Evolutionary conservation across 805 yeast species (phyloP).

Genomic region (Sugiyamaella chiloensis): DNA sequence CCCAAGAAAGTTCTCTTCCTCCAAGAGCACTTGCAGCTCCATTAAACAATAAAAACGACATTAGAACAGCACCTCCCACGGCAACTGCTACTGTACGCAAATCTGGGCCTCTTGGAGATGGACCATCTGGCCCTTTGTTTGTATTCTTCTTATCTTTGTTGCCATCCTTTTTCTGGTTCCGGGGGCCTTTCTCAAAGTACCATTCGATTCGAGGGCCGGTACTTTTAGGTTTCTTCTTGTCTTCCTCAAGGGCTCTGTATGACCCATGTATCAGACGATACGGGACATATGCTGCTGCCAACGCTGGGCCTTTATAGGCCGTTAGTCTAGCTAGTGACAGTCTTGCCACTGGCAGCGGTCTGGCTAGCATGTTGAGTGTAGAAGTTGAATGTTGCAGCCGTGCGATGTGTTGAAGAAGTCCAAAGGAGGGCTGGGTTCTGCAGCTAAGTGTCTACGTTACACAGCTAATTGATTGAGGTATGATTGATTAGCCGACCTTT

Average conservation of each 20-base stretch:
- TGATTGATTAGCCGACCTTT: too few species aligned
- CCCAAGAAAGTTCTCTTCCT: conserved; percentile 70
- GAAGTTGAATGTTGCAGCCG: too few species aligned
- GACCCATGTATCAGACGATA: too few species aligned
- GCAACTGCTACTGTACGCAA: conserved; percentile 9
- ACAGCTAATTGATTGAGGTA: too few species aligned
- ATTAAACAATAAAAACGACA: conserved; percentile 10
- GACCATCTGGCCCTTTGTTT: neutral
- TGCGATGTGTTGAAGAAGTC: too few species aligned
- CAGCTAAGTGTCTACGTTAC: too few species aligned
- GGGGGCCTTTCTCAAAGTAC: neutral
- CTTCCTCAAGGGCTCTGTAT: neutral
- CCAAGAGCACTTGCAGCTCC: neutral
- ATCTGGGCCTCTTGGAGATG: conserved; percentile 5
- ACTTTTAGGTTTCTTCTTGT: neutral
- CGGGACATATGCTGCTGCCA: too few species aligned
- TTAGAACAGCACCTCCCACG: conserved; percentile 11
- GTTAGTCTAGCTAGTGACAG: too few species aligned
- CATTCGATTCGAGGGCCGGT: neutral
- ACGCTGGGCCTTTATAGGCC: too few species aligned
- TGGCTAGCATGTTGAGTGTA: too few species aligned
- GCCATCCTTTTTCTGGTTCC: neutral
- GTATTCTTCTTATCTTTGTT: neutral
- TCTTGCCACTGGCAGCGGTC: too few species aligned
- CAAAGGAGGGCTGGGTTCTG: too few species aligned